phyloP scores from a whole-genome alignment of 768 basidiomycete species.

The Termitomyces sp. region DNA sequence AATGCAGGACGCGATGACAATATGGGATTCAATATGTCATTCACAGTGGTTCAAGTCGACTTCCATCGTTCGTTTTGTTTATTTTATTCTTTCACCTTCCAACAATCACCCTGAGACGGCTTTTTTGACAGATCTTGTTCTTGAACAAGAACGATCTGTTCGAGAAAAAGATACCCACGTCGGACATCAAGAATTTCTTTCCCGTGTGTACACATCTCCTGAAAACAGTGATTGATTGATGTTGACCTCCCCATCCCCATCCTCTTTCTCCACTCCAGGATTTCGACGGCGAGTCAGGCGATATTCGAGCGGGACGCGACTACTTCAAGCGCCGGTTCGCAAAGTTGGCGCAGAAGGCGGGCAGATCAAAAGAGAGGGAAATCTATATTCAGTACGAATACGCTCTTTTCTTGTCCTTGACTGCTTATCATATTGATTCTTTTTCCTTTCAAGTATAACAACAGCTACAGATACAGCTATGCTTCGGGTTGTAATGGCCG shows the following conservation, averaged over 20 bases:
- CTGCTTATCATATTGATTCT: conserved; percentile 1
- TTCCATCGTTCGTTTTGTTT: conserved; percentile 59
- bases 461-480: conserved; percentile 89
- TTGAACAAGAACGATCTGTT: conserved; percentile 97
- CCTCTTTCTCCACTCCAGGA: conserved; percentile 49
- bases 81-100: neutral
- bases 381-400: conserved; percentile 80
- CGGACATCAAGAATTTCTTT: conserved; percentile 88
- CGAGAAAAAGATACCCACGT: conserved; percentile 74
- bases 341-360: conserved; percentile 80
- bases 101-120: neutral
- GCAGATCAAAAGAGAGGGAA: conserved; percentile 81
- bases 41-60: conserved; percentile 97
- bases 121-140: conserved; percentile 72
- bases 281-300: conserved; percentile 75
- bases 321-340: conserved; percentile 90
- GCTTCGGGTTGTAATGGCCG: conserved; percentile 91
- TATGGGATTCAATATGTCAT: conserved; percentile 98
- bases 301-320: conserved; percentile 74
- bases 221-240: neutral
- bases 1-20: conserved; percentile 99
- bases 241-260: neutral
- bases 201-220: conserved; percentile 47
- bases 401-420: neutral
- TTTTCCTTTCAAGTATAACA: conserved; percentile 56